Base-by-base conservation (phyloP, 805 yeast species). In the Tetrapisispora taiwanensis region DNA sequence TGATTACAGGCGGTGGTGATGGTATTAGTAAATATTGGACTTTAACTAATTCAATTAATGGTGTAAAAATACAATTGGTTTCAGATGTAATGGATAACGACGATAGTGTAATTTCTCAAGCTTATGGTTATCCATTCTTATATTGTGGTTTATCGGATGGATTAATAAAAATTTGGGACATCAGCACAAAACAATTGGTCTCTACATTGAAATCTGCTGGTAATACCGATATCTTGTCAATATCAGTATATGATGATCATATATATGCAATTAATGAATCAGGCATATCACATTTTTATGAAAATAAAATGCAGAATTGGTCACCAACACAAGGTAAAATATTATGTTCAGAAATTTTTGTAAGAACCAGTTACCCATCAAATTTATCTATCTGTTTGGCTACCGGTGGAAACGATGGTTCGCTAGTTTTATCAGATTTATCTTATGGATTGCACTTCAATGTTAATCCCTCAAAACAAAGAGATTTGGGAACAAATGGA, bases 1-100 rank as follows among this genome's bases (percentile, higher is more conserved):
- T 41, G n/a, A 17, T 81, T 4, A 71, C 84, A 2, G 90, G 94
- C 24, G 95, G 95, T 41, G 97, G 97, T 38, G 97, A 92, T 64
- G 97, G 97, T 0, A 53, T 74, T 8, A 75, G 83, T n/a, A 85
- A 85, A 53, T 60, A 87, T 12, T 90, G 97, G 97, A 74, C 76
- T 0, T 54, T 78, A 18, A 45, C 45, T 4, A 53, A 42, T 33
- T 58, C 33, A n/a, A 39, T 38, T 4, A 39, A 48, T 18, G 48
- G 53, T n/a, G 53, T 57, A 4, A 30, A 37, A 3, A 31, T 58
- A 7, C 36, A 33, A 13, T 42, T 52, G 3, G 27, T 47, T 7
- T 43, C 47, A 45, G 44, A 53, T 10, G 50, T 48, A 20, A 39
- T 60, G 42, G 79, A 79, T 33, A 80, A 83, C 49, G 79, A 76